Evolutionary conservation across 2,329 filamentous ascomycete genomes (phyloP).

Genomic region (Keithomyces neogunnii): DNA sequence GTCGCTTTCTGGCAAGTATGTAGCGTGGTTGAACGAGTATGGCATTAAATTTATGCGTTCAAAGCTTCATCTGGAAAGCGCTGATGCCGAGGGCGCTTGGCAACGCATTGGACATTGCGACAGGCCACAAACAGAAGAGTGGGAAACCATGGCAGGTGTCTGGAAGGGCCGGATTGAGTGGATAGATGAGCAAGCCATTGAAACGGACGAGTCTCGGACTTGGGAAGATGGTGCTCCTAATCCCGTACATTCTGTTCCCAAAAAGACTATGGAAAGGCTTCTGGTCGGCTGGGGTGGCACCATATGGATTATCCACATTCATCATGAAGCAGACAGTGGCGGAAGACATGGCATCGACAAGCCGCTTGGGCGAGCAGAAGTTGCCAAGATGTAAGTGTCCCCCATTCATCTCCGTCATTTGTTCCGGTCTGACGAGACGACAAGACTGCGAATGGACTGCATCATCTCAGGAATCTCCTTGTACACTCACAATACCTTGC

Average conservation of each 20-base stretch:
- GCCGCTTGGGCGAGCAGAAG: constrained; percentile 73
- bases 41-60: constrained; percentile 98
- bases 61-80: constrained; percentile 68
- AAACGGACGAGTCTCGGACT: constrained; percentile 51
- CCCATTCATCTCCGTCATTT: not conserved
- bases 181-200: constrained; percentile 79
- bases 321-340: constrained; percentile 59
- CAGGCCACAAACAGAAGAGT: constrained; percentile 74
- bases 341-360: constrained; percentile 62
- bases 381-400: constrained; percentile 74
- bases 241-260: not conserved
- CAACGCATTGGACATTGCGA: constrained; percentile 90
- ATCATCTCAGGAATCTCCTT: constrained; percentile 95
- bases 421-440: not conserved
- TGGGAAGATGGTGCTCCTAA: not conserved
- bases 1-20: constrained; percentile 86
- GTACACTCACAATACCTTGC: constrained; percentile 84
- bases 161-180: constrained; percentile 92
- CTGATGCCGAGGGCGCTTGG: constrained; percentile 79
- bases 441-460: constrained; percentile 86
- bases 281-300: constrained; percentile 94
- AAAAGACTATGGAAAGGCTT: constrained; percentile 57
- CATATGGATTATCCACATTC: constrained; percentile 91
- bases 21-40: constrained; percentile 93
- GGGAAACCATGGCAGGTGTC: constrained; percentile 93